Evolutionary conservation across 129 eudicot species (phyloP).

Genomic region (Chrysanthemum lavandulifolium): DNA sequence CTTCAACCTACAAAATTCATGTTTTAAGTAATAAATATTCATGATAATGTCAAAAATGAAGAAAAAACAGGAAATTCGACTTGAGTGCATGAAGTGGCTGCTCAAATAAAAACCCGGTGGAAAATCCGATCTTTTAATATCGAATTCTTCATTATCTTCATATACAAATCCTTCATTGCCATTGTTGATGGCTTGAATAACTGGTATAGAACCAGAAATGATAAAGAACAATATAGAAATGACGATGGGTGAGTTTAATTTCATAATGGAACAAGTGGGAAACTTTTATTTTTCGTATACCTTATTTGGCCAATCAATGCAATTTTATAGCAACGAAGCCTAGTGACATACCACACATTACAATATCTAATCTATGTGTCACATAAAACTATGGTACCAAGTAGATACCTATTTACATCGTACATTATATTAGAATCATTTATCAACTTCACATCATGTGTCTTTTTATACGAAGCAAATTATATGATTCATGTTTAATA

Average conservation of each 20-base stretch:
- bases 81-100: constrained; percentile 75
- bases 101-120: constrained; percentile 60
- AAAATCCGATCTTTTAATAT: constrained; percentile 46
- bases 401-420: too few species aligned
- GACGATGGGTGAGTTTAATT: neutral
- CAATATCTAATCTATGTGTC: too few species aligned
- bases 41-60: constrained; percentile 3
- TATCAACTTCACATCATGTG: too few species aligned
- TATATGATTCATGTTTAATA: too few species aligned
- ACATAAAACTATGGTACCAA: too few species aligned
- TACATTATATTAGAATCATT: too few species aligned
- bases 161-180: neutral
- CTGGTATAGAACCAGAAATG: constrained; percentile 3
- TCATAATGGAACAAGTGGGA: constrained; percentile 4
- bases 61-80: constrained; percentile 23
- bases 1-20: constrained; percentile 56
- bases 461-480: too few species aligned
- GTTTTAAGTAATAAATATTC: neutral
- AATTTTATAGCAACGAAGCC: too few species aligned
- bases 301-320: too few species aligned
- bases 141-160: neutral
- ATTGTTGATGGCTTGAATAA: constrained; percentile 10
- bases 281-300: too few species aligned
- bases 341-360: too few species aligned
- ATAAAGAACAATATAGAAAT: neutral